phyloP scores from a whole-genome alignment of 2,329 filamentous ascomycete species.

The Ilyonectria sp. region DNA sequence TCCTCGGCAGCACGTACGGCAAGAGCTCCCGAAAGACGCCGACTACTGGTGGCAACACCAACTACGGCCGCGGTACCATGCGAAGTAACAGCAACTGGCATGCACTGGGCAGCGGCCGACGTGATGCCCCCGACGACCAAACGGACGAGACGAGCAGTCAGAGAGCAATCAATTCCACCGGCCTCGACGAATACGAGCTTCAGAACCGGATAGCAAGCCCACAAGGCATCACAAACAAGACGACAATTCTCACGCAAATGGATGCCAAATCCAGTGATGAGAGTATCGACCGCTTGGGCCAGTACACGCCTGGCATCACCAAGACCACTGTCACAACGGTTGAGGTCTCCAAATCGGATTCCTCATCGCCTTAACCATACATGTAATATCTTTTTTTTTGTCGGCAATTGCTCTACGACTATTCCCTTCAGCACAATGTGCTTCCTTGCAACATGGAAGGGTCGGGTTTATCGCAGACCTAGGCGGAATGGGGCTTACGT shows the following conservation, averaged over 20 bases:
- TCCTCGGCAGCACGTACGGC: constrained; percentile 52
- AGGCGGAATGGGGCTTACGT: neutral
- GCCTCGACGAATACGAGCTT: constrained; percentile 47
- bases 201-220: constrained; percentile 37
- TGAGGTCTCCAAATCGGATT: constrained; percentile 35
- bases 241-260: constrained; percentile 40
- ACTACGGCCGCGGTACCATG: constrained; percentile 44
- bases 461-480: neutral
- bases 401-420: neutral
- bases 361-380: constrained; percentile 1
- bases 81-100: constrained; percentile 46
- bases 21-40: constrained; percentile 48
- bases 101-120: constrained; percentile 40
- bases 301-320: constrained; percentile 41
- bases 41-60: constrained; percentile 42
- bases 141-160: constrained; percentile 49
- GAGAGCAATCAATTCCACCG: constrained; percentile 45
- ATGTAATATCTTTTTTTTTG: neutral
- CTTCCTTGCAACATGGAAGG: neutral
- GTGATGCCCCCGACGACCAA: constrained; percentile 24
- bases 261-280: constrained; percentile 47
- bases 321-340: constrained; percentile 50
- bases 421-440: neutral
- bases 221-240: constrained; percentile 27
- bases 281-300: constrained; percentile 31